These are phyloP conservation scores for Globisporangium polare DNA, from an alignment of 352 stramenopile genomes.

Conservation along the genomic window DNA sequence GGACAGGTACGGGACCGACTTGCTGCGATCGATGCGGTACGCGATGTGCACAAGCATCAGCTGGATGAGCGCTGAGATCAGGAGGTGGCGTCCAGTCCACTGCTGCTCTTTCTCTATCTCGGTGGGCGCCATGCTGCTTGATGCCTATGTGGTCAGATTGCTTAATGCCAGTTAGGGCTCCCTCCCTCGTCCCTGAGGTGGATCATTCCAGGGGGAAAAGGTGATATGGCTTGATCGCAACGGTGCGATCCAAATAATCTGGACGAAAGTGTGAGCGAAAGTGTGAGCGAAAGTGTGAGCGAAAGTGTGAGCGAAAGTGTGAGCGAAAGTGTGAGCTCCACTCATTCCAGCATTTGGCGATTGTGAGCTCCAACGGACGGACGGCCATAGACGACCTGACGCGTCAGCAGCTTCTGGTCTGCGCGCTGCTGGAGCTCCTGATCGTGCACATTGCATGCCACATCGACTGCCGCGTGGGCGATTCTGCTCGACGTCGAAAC, in stretches of 20 bases:
- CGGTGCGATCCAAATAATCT: too few species aligned
- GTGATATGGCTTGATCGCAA: neutral
- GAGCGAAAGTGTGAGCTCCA: too few species aligned
- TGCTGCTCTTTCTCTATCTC: slow-evolving; percentile 16
- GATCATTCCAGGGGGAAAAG: neutral
- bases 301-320: too few species aligned
- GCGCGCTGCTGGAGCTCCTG: slow-evolving; percentile 56
- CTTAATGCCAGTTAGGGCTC: neutral
- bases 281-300: too few species aligned
- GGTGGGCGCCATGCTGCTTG: neutral
- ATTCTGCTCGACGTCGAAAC: slow-evolving; percentile 53
- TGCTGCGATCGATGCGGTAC: slow-evolving; percentile 45
- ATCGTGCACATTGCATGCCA: slow-evolving; percentile 62
- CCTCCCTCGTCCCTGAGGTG: neutral
- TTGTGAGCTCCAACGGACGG: slow-evolving; percentile 13
- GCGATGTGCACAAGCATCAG: slow-evolving; percentile 48
- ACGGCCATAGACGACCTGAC: too few species aligned
- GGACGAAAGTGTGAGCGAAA: too few species aligned
- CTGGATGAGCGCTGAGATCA: slow-evolving; percentile 41
- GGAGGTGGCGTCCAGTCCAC: slow-evolving; percentile 39
- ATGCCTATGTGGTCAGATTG: too few species aligned
- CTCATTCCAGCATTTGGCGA: neutral
- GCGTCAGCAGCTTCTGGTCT: slow-evolving; percentile 50
- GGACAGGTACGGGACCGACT: slow-evolving; percentile 34
- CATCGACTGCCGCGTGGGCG: slow-evolving; percentile 61